Evolutionary conservation across 1,139 yeast genomes (phyloP), one percentile per base, ranked within the genome.

Genomic region (Protomyces inouyei): DNA sequence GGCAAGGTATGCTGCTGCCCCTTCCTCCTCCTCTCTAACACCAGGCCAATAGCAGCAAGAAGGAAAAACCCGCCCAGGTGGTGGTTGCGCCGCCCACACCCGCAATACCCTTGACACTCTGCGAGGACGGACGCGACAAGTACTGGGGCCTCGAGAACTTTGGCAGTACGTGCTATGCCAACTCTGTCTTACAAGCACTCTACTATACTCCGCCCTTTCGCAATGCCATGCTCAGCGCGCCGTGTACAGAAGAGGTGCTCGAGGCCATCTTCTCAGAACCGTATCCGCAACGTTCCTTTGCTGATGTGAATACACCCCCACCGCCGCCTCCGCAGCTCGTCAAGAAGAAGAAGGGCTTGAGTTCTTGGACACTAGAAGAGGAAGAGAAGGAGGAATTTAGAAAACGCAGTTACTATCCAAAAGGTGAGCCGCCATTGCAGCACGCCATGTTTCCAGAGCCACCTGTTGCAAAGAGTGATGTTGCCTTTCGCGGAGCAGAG

Each of bases 61-160:
- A 52, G 63, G 57, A 32, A 23, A 59, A 52, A 48, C 57, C 53
- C 35, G 43, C 43, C 16, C 43, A 12, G 16, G 52, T 48, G 8
- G 57, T 52, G 21, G 23, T 23, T 10, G 40, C 57, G 25, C 35
- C 57, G 45, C 40, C 28, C 10, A 36, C 45, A 3, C 25, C 57
- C 32, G 36, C 52, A 18, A 32, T 52, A 16, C 57, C 53, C n/a
- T 38, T 59, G 8, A 37, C 55, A 14, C 64, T 60, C 35, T 55
- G 46, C 51, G 36, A 46, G 28, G 70, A 68, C 40, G 70, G 70
- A 21, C 61, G 67, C 23, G 75, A 76, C 67, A 76, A 91, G 75
- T 82, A 91, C 51, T 93, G 86, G 76, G 98, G 98, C 4, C 85
- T 92, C 84, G 98, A 93, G 74, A 93, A 93, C 75, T 92, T 91